Percentiles rank a stretch among this genome's conserved stretches.
Evolutionary conservation across 306 rosid genomes (phyloP).

Genomic region (Begonia masoniana): DNA sequence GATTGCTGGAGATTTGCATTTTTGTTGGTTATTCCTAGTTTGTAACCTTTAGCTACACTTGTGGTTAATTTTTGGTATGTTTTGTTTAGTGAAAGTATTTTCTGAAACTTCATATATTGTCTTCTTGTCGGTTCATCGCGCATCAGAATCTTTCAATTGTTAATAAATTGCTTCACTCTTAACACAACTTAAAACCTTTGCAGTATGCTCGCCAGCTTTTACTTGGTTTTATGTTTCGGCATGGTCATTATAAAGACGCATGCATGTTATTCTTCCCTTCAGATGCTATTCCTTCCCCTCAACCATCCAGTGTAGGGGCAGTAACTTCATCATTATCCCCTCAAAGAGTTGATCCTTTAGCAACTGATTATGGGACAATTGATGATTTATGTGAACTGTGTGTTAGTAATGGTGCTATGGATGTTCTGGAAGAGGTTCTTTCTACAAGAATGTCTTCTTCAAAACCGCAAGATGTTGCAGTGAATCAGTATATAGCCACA

Average conservation of each 20-base stretch:
- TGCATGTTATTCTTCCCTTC: slow-evolving; percentile 78
- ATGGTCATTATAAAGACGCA: slow-evolving; percentile 79
- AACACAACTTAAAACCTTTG: slow-evolving; percentile 21
- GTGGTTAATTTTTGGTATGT: too few relatives aligned
- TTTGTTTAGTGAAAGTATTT: too few relatives aligned
- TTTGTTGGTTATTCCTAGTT: too few relatives aligned
- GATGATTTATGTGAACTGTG: slow-evolving; percentile 83
- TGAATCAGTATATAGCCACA: slow-evolving; percentile 44
- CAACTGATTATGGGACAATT: slow-evolving; percentile 81
- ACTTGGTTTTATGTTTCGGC: slow-evolving; percentile 86
- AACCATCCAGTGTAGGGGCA: slow-evolving; percentile 42
- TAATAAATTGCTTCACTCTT: background rate
- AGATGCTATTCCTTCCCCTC: slow-evolving; percentile 63
- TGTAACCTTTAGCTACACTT: too few relatives aligned
- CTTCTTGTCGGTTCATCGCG: too few relatives aligned
- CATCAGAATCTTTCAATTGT: too few relatives aligned
- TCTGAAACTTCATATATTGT: too few relatives aligned
- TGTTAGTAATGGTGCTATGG: slow-evolving; percentile 77
- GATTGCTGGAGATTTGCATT: too few relatives aligned
- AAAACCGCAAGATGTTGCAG: slow-evolving; percentile 36
- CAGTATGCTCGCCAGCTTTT: slow-evolving; percentile 89
- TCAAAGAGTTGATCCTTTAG: slow-evolving; percentile 74
- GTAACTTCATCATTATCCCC: slow-evolving; percentile 77
- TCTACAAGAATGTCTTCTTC: slow-evolving; percentile 59
- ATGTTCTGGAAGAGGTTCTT: slow-evolving; percentile 78